Percentiles rank a stretch among this genome's conserved stretches.
These are phyloP conservation scores for Niveomyces coronatus DNA, from an alignment of 2,329 filamentous ascomycete species.

Conservation along the genomic window DNA sequence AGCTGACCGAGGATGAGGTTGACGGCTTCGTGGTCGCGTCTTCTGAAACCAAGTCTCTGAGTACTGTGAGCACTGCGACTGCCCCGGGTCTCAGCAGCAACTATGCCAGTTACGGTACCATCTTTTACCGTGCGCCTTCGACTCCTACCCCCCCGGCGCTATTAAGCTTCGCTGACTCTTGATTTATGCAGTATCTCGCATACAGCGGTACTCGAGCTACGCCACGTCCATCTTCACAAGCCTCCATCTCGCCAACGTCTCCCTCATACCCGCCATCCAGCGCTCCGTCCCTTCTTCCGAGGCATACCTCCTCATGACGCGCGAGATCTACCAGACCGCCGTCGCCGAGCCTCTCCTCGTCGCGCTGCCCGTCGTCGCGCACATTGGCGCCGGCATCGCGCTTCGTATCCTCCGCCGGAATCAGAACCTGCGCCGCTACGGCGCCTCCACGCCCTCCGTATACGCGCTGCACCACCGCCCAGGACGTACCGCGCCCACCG, in stretches of 20 bases:
- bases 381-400: slow-evolving; percentile 66
- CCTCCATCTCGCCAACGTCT: slow-evolving; percentile 73
- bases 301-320: slow-evolving; percentile 78
- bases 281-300: slow-evolving; percentile 66
- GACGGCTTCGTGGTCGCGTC: slow-evolving; percentile 17
- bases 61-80: slow-evolving; percentile 33
- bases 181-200: slow-evolving; percentile 47
- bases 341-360: slow-evolving; percentile 73
- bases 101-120: slow-evolving; percentile 52
- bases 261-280: slow-evolving; percentile 66
- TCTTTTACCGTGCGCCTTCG: slow-evolving; percentile 59
- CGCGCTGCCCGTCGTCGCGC: slow-evolving; percentile 60
- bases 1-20: slow-evolving; percentile 28
- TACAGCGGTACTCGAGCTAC: slow-evolving; percentile 87
- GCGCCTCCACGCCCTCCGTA: slow-evolving; percentile 51
- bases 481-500: slow-evolving; percentile 13
- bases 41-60: slow-evolving; percentile 13
- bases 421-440: slow-evolving; percentile 65
- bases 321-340: slow-evolving; percentile 83
- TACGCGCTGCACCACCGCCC: slow-evolving; percentile 25
- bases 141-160: not conserved
- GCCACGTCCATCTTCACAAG: slow-evolving; percentile 66
- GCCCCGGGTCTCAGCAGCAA: slow-evolving; percentile 53
- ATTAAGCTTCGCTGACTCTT: not conserved
- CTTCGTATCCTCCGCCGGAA: slow-evolving; percentile 65